Conservation (phyloP, 208 protist species). For the Tritrichomonas foetus region DNA sequence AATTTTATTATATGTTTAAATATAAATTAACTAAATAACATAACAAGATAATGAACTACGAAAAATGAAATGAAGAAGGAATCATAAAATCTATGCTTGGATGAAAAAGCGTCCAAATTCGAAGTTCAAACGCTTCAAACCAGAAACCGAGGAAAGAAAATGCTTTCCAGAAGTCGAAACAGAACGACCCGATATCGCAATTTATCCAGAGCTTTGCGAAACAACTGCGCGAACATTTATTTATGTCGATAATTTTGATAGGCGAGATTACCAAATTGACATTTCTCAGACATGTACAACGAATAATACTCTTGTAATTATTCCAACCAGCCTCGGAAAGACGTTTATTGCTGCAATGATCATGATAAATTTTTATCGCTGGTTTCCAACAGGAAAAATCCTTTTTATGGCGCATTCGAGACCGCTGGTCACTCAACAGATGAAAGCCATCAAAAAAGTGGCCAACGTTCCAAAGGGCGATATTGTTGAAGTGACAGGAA, state of each 20-base stretch:
- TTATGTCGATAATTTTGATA: background rate
- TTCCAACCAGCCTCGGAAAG: slow-evolving; percentile 60
- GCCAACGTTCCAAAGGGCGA: slow-evolving; percentile 36
- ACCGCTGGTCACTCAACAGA: slow-evolving; percentile 59
- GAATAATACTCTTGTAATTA: slow-evolving; percentile 48
- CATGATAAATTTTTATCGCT: slow-evolving; percentile 56
- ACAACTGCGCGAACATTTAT: background rate
- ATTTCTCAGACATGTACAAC: background rate
- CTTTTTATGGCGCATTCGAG: slow-evolving; percentile 59
- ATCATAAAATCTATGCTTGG: too few species aligned
- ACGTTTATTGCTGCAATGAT: slow-evolving; percentile 61
- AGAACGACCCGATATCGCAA: background rate
- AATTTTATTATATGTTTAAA: too few species aligned
- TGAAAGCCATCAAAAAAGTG: slow-evolving; percentile 34
- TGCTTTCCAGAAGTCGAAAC: background rate
- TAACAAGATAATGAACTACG: too few species aligned
- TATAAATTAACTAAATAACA: too few species aligned
- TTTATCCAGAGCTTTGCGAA: background rate
- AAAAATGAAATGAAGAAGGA: too few species aligned
- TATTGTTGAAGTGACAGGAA: slow-evolving; percentile 48
- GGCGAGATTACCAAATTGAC: slow-evolving; percentile 17
- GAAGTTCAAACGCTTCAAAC: too few species aligned
- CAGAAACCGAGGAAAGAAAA: background rate
- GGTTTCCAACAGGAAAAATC: slow-evolving; percentile 56
- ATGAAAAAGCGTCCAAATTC: too few species aligned